A percentile compares a stretch with the other conserved stretches of the same genome.
Conservation (phyloP, 1,284 basidiomycete species). For the Xerocomus nothofagi region DNA sequence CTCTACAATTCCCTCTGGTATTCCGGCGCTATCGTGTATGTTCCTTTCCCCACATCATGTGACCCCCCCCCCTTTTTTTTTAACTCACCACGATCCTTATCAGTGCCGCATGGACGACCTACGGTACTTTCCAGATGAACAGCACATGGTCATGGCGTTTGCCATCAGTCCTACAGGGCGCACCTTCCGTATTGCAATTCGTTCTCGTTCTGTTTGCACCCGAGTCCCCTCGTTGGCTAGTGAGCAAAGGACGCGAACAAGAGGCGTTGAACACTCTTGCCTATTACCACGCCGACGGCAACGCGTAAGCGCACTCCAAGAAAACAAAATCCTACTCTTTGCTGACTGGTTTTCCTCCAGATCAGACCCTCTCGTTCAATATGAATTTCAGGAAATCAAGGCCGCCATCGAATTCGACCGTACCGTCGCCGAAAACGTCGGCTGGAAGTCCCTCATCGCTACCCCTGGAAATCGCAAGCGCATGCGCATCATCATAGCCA, state of each 20-base stretch:
- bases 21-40: slow-evolving; percentile 69
- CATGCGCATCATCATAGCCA: slow-evolving; percentile 64
- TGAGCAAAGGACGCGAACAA: slow-evolving; percentile 62
- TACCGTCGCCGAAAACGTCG: slow-evolving; percentile 52
- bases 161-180: slow-evolving; percentile 64
- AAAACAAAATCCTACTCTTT: background rate
- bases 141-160: slow-evolving; percentile 75
- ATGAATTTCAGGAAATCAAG: slow-evolving; percentile 78
- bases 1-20: slow-evolving; percentile 83
- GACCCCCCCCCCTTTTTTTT: slow-evolving; percentile 1
- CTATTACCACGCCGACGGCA: slow-evolving; percentile 74
- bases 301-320: slow-evolving; percentile 38
- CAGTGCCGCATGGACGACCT: slow-evolving; percentile 75
- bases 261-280: slow-evolving; percentile 64
- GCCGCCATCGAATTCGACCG: slow-evolving; percentile 67
- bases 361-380: slow-evolving; percentile 66
- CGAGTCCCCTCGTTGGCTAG: slow-evolving; percentile 71
- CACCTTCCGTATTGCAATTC: slow-evolving; percentile 64
- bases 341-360: slow-evolving; percentile 28
- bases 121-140: slow-evolving; percentile 66
- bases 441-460: slow-evolving; percentile 59
- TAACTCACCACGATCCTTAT: background rate
- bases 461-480: slow-evolving; percentile 68
- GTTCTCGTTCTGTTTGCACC: slow-evolving; percentile 59
- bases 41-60: slow-evolving; percentile 4